phyloP scores from a whole-genome alignment of 148 eudicot genomes.

The Limonium bicolor region DNA sequence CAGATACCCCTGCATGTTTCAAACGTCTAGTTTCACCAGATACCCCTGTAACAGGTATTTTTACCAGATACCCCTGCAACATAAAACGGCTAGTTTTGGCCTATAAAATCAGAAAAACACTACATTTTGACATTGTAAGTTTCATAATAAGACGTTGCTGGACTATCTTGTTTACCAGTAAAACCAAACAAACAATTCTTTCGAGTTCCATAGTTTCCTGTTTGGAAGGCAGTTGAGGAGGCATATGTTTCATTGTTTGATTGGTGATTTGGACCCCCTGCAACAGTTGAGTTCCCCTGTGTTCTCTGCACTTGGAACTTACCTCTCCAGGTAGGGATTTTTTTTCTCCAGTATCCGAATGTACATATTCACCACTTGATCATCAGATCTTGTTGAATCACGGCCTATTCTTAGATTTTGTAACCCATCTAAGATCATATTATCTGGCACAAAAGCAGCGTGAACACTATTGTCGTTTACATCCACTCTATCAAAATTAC shows the following conservation, averaged over 20 bases:
- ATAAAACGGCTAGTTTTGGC: no score
- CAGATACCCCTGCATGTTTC: no score
- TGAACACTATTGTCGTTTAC: slow-evolving; percentile 3
- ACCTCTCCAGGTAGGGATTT: slow-evolving; percentile 10
- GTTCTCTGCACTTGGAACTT: slow-evolving; percentile 13
- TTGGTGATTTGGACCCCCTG: slow-evolving; percentile 3
- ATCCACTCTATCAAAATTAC: slow-evolving; percentile 10
- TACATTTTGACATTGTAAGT: no score
- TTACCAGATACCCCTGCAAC: no score
- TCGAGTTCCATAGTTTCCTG: slow-evolving; percentile 15
- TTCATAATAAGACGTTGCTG: slow-evolving; percentile 22
- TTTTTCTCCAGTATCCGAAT: neutral
- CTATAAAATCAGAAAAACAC: no score
- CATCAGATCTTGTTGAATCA: slow-evolving; percentile 2
- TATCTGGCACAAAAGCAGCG: slow-evolving; percentile 11
- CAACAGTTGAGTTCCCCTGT: slow-evolving; percentile 9
- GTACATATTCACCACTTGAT: slow-evolving; percentile 9
- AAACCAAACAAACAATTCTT: slow-evolving; percentile 29
- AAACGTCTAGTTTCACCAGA: no score
- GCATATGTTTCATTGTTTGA: slow-evolving; percentile 8
- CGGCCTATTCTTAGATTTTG: slow-evolving; percentile 28
- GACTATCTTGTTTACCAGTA: slow-evolving; percentile 17
- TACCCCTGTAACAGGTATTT: no score
- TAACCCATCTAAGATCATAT: slow-evolving; percentile 28
- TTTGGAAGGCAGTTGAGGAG: no score